Conservation (phyloP, 1,284 basidiomycete genomes). For the Entoloma clypeatum region DNA sequence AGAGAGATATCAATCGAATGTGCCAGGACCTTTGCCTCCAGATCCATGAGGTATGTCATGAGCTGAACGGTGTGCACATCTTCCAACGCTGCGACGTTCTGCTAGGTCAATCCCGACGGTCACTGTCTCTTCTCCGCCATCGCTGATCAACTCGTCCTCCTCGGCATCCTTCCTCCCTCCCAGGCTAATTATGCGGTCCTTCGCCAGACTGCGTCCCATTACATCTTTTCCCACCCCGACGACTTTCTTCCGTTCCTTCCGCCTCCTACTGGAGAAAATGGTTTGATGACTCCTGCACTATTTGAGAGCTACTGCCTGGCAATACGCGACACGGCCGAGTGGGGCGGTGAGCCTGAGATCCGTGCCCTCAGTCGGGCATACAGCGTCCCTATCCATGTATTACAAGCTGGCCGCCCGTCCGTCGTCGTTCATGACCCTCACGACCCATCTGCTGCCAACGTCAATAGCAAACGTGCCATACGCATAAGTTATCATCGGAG, state of each 20-base stretch:
- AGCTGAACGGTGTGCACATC: not conserved
- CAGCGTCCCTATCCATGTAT: slow-evolving; percentile 85
- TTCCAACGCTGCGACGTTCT: slow-evolving; percentile 6
- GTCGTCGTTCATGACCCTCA: slow-evolving; percentile 78
- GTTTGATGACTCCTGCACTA: slow-evolving; percentile 68
- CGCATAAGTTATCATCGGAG: slow-evolving; percentile 88
- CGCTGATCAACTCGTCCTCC: slow-evolving; percentile 80
- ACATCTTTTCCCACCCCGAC: slow-evolving; percentile 81
- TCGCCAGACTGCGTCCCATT: slow-evolving; percentile 74
- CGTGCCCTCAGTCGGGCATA: slow-evolving; percentile 85
- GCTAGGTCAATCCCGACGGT: slow-evolving; percentile 89
- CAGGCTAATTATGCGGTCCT: slow-evolving; percentile 58
- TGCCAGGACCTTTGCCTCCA: slow-evolving; percentile 68
- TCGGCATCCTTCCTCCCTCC: slow-evolving; percentile 52
- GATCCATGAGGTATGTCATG: slow-evolving; percentile 62
- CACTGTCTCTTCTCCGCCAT: slow-evolving; percentile 94
- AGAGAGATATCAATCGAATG: slow-evolving; percentile 60
- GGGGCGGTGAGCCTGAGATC: slow-evolving; percentile 99
- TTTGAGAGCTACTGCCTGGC: slow-evolving; percentile 79
- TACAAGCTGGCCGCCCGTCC: slow-evolving; percentile 80
- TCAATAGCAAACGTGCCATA: slow-evolving; percentile 46
- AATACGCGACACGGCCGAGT: slow-evolving; percentile 81
- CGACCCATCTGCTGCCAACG: slow-evolving; percentile 29
- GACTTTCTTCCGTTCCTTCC: slow-evolving; percentile 96
- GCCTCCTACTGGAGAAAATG: slow-evolving; percentile 74